Base-by-base conservation (phyloP, 1,284 basidiomycete species). In the Sparassis latifolia region DNA sequence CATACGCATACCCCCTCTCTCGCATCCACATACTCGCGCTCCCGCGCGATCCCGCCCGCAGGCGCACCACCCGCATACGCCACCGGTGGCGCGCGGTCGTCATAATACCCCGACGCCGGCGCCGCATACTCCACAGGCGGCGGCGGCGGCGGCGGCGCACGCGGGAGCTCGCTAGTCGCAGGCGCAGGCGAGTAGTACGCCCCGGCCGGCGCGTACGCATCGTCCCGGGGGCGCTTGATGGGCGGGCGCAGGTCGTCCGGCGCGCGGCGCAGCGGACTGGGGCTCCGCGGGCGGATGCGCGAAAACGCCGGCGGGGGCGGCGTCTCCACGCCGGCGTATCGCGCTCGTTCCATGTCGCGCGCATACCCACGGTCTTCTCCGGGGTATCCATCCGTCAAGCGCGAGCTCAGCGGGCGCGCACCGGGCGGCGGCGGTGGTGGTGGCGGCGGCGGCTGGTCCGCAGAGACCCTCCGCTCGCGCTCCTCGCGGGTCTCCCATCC, bases 251-350 rank as follows among this genome's bases (percentile, higher is more conserved):
- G 31, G 42, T 66, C 65, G 37, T 65, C 63, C 47, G 54, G 40
- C n/a, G 51, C 50, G 33, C 59, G 52, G 39, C 58, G 45, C 27
- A 57, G 48, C 0, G 66, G 66, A 37, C 64, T 66, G 12, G 66
- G 66, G 49, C 68, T 70, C 30, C 67, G 62, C 6, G 61, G 60
- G 10, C 67, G 62, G 28, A 67, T 64, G 5, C 68, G 60, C 10
- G 60, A 52, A 53, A 56, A 65, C 5, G 49, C 7, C 5, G 51
- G 48, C 3, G 51, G 27, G n/a, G 53, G 43, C 29, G 50, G 53
- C 12, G 62, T 49, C 20, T 61, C 58, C 27, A 50, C 44, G 7
- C 57, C 50, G 12, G 64, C 58, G 53, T 64, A 66, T 6, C 63
- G 48, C 0, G 51, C 44, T 28, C 62, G 66, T 3, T 65, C 64